A percentile compares a stretch with the other conserved stretches of the same genome.
phyloP scores from a whole-genome alignment of 176 grass and related monocot genomes.

The Pontederia paniculata region DNA sequence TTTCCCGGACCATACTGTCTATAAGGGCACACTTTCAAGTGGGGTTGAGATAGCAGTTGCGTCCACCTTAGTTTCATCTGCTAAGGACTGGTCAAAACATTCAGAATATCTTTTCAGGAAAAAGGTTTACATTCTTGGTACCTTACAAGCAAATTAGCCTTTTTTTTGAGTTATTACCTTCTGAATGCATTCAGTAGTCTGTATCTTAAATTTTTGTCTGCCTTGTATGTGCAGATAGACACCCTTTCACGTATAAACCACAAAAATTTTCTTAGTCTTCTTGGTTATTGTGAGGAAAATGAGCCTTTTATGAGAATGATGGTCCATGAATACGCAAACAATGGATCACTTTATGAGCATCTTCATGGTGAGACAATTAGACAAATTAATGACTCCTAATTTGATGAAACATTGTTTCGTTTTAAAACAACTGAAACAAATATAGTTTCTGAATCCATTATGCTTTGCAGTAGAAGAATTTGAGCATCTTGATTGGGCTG shows the following conservation, averaged over 20 bases:
- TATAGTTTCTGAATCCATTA: too few species aligned
- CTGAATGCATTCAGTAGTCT: constrained; percentile 21
- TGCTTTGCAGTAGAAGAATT: constrained; percentile 73
- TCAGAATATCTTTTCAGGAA: constrained; percentile 70
- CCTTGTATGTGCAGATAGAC: constrained; percentile 63
- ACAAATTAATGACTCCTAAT: not conserved
- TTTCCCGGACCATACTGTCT: constrained; percentile 71
- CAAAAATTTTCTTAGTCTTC: constrained; percentile 93
- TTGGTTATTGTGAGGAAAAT: constrained; percentile 90
- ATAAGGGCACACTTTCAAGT: constrained; percentile 92
- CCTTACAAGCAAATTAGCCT: not conserved
- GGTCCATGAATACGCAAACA: constrained; percentile 83
- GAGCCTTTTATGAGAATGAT: constrained; percentile 99
- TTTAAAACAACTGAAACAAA: too few species aligned
- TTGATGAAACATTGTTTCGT: not conserved
- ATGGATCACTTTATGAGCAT: constrained; percentile 89
- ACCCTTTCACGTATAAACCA: constrained; percentile 85
- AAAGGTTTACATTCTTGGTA: constrained; percentile 48
- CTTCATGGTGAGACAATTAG: constrained; percentile 51
- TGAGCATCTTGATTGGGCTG: constrained; percentile 84
- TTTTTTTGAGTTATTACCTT: constrained; percentile 3
- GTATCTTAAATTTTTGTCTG: not conserved
- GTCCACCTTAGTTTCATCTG: constrained; percentile 46
- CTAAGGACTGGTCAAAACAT: constrained; percentile 79
- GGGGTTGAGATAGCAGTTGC: constrained; percentile 92